Base-by-base conservation (phyloP, 2,329 filamentous ascomycete genomes). In the Amylocarpus encephaloides region DNA sequence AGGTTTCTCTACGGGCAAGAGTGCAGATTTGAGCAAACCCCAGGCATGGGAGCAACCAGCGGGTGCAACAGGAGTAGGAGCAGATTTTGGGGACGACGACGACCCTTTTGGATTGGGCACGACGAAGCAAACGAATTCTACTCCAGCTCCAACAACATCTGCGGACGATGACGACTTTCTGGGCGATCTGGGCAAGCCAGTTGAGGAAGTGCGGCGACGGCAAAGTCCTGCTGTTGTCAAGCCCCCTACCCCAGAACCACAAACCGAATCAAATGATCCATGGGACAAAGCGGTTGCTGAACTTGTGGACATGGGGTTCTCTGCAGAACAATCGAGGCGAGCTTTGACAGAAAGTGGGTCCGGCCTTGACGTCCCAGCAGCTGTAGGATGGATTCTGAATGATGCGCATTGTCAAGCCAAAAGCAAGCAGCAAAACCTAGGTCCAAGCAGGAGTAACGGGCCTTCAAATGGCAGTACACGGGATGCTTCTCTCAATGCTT, bases 231-330 rank as follows among this genome's bases (percentile, higher is more conserved):
- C 60, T 6, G 53, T 62, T 30, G 66, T 52, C 15, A 51, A 61
- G 9, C 52, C 62, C 22, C 34, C 49, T 15, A 38, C 62, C 29
- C 50, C 59, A 10, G 53, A 57, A 36, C 49, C 57, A 7, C 52
- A 54, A 30, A 46, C 49, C 15, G 57, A 59, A 43, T 54, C 59
- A 26, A 69, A 79, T 33, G 84, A 89, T 60, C 81, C 80, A 1
- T 83, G 85, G 51, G 89, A 95, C 63, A 81, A 79, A 58, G 88
- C 90, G 9, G 80, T 97, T 22, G 88, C 88, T 9, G 89, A 97
- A 66, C 72, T 98, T 22, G 82, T 96, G 2, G 92, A 96, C 59
- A 97, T 97, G 80, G 93, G 93, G 0, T 98, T 98, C 61, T 82
- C 88, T 0, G 78, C 83, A 0, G 88, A 95, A 51, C 89, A 90